Base-by-base conservation (phyloP, 345 rosid genomes). In the Cardiospermum halicacabum region DNA sequence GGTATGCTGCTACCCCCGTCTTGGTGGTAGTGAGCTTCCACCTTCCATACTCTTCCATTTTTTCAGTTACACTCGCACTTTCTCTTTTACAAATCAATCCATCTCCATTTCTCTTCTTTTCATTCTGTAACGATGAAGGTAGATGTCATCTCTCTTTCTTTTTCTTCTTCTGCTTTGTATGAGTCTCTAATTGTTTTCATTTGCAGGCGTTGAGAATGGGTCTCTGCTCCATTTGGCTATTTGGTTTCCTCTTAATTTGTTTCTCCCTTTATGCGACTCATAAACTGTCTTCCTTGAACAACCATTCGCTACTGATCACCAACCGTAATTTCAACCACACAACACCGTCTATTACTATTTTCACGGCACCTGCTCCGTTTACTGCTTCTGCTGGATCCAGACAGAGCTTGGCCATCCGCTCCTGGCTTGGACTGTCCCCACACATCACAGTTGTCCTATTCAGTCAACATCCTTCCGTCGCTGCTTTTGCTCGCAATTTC, bases 391-490 rank as follows among this genome's bases (percentile, higher is more conserved):
- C 24, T 50, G 85, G 83, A 25, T 40, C 65, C 47, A 78, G 64
- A 68, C 96, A 84, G 79, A 62, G 74, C 37, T 56, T 83, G 12
- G 78, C 80, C 63, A 48, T 94, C 73, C 88, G 82, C 1, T 86
- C 99, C 31, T 90, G 99, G 97, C 92, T 90, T 59, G 82, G 82
- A 77, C 76, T 89, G 74, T 87, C 96, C n/a, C 74, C 91, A 7
- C 77, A 76, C 51, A 34, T 94, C 74, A 72, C 61, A 0, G 88
- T 90, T 62, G 80, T 90, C 56, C 70, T 90, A 28, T 87, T 94
- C 74, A 85, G 78, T 62, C 89, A 77, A 70, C 75, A 82, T 75
- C 80, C 82, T 63, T 77, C 85, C 63, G 80, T 69, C 59, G 73
- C 54, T 65, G 74, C 87, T 30, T 78, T 80, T 58, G 80, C 92